Base-by-base conservation (phyloP, 2,329 filamentous ascomycete species). In the Alternaria consortialis region DNA sequence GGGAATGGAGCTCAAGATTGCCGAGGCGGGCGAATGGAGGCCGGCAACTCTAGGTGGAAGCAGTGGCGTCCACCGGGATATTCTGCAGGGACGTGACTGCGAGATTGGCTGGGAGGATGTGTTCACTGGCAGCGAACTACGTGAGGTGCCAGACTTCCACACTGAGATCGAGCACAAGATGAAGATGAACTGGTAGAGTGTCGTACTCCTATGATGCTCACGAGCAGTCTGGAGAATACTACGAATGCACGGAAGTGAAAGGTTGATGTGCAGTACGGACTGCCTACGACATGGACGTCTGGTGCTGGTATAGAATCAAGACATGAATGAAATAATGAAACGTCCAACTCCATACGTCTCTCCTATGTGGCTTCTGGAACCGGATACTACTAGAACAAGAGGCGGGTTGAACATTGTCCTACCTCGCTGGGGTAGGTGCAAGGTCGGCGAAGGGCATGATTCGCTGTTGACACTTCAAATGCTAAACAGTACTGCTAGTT, bases 1-100 rank as follows among this genome's bases (percentile, higher is more conserved):
- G 56, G 92, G 90, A 63, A 97, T 99, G 95, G 95, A 99, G 84
- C 85, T 97, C 79, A 92, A 93, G 87, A 94, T 97, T 77, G 89
- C 92, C 17, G 84, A 88, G 64, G 88, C 90, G 62, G 90, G 92
- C 66, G 89, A 92, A 80, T 97, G 93, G 90, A 86, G 88, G 73
- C 93, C 93, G 50, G 82, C 87, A 71, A 88, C 87, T 46, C 83
- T 97, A 57, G 86, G 88, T 44, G 88, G 89, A 37, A 80, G 83
- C 48, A 85, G 87, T 11, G 88, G 88, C 74, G 85, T 98, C 53
- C 94, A 97, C 82, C 92, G 93, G 83, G 94, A 98, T 78, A 93
- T 99, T 65, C 82, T 99, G 74, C 86, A 85, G 63, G 94, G 93
- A 4, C 84, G 89, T 74, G 95, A 98, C 78, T 82, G 86, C 29